phyloP scores from a whole-genome alignment of 495 filamentous ascomycete genomes.

The Tuber umbilicatum region DNA sequence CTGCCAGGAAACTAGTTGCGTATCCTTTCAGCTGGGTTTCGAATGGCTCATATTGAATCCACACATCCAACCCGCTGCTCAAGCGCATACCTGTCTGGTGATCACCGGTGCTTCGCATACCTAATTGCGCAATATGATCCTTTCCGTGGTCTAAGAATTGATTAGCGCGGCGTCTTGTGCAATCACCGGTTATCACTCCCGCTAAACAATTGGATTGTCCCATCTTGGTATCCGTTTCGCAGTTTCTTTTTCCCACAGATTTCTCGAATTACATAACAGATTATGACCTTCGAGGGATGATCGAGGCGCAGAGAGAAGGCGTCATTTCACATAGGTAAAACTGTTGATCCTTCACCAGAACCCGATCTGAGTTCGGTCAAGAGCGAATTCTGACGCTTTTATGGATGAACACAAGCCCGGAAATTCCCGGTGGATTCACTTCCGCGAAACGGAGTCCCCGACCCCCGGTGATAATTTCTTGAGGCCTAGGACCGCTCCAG shows the following conservation, averaged over 20 bases:
- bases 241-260: neutral
- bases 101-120: neutral
- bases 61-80: neutral
- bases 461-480: neutral
- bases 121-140: neutral
- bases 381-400: neutral
- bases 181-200: constrained; percentile 2
- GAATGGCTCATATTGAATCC: neutral
- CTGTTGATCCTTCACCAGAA: neutral
- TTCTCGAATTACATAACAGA: neutral
- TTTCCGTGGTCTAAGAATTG: neutral
- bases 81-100: neutral
- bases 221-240: neutral
- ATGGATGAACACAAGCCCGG: neutral
- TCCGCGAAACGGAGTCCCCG: neutral
- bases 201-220: neutral
- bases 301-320: neutral
- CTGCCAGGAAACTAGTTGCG: neutral
- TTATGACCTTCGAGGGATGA: neutral
- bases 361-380: neutral
- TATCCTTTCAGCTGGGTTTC: neutral
- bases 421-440: neutral
- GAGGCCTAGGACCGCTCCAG: neutral
- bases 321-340: neutral
- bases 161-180: neutral